Conservation (phyloP, 495 filamentous ascomycete genomes). For the Parmelia sp. region DNA sequence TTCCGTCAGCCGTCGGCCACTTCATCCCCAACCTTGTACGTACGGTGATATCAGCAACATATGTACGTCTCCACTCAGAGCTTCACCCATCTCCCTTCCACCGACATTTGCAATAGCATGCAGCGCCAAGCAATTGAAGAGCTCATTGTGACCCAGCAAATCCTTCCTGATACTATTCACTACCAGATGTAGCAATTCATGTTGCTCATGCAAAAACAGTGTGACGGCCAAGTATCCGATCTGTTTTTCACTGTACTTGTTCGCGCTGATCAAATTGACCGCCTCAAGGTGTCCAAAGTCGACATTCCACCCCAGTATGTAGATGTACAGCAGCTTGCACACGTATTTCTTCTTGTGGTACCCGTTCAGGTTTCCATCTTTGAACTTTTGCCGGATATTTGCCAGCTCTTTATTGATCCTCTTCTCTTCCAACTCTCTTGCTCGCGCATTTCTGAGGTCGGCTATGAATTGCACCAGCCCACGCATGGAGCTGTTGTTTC, state of each 20-base stretch:
- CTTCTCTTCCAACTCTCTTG: conserved; percentile 95
- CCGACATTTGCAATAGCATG: conserved; percentile 99
- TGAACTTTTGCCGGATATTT: conserved; percentile 77
- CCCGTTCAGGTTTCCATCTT: conserved; percentile 81
- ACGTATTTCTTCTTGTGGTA: conserved; percentile 99
- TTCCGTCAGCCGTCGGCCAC: conserved; percentile 22
- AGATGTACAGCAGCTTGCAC: conserved; percentile 99
- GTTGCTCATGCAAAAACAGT: conserved; percentile 92
- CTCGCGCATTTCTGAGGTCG: conserved; percentile 89
- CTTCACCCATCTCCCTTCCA: conserved; percentile 93
- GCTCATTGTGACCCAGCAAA: conserved; percentile 85
- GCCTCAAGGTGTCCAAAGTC: conserved; percentile 98
- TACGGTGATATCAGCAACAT: conserved; percentile 92
- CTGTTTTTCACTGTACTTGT: conserved; percentile 98
- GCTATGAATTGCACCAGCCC: conserved; percentile 98
- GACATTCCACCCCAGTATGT: conserved; percentile 98
- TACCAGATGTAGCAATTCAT: conserved; percentile 91
- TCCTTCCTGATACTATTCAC: conserved; percentile 99
- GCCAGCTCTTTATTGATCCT: conserved; percentile 98
- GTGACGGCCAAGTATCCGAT: conserved; percentile 98
- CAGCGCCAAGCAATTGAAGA: conserved; percentile 95
- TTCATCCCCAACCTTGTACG: conserved; percentile 31
- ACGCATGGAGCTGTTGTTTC: conserved; percentile 67
- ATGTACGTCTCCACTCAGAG: conserved; percentile 88
- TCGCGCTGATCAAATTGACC: conserved; percentile 92